Base-by-base conservation (phyloP, 768 basidiomycete species). In the Mycena kentingensis region DNA sequence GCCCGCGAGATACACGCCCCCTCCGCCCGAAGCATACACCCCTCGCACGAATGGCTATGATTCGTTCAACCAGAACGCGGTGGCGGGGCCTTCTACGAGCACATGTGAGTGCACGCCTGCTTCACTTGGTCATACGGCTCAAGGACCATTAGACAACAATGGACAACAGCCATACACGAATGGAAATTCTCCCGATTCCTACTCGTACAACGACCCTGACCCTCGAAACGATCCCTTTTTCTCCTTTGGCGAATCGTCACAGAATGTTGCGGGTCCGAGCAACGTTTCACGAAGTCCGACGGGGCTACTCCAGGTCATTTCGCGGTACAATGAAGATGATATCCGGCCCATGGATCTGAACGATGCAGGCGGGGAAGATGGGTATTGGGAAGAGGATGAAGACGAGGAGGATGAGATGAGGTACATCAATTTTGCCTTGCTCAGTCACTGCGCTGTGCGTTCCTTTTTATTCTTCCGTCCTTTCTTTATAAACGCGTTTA, bases 351-450 rank as follows among this genome's bases (percentile, higher is more conserved):
- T 77, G 46, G 74, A 73, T 37, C 57, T 76, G 29, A 76, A 79
- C 39, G 79, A 75, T 24, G 77, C 79, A 31, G 75, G 71, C 31
- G 71, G 76, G 5, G 77, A 76, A 4, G 53, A 53, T 31, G 46
- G 31, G 21, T 82, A 77, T 51, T 84, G 80, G 72, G 77, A 80
- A 35, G 83, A 85, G 38, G 83, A 85, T 21, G 77, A 79, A 13
- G 78, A 77, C 21, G 90, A 93, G 43, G 83, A 84, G 13, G 82
- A 87, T 49, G 83, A 83, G 44, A 80, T 77, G 52, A 80, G 85
- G 15, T 97, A 93, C 63, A 85, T 98, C 67, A 94, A 96, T 67
- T 89, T 91, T 46, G 84, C 91, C 15, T 73, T 97, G 37, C 76
- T 98, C 51, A 88, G 86, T 27, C 88, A 99, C 66, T 81, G n/a